Percentiles rank a stretch among this genome's conserved stretches.
These are phyloP conservation scores for Linnemannia hyalina DNA, from an alignment of 192 early-diverging fungal genomes.

Conservation along the genomic window DNA sequence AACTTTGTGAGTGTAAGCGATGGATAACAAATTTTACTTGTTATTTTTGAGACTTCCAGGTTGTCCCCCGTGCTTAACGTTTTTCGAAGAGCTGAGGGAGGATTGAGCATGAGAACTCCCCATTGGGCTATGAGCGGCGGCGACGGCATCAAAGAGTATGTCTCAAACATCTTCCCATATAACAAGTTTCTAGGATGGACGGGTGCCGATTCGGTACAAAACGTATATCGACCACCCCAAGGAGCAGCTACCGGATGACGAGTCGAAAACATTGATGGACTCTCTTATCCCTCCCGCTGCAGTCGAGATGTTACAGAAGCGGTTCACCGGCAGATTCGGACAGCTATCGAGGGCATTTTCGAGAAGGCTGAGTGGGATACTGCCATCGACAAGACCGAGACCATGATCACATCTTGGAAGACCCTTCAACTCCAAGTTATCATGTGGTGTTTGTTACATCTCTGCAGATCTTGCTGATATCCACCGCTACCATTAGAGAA, in stretches of 20 bases:
- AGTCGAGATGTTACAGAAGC: slow-evolving; percentile 2
- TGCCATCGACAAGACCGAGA: too few relatives aligned
- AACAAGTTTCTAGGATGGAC: slow-evolving; percentile 25
- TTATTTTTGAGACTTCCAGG: too few relatives aligned
- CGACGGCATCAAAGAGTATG: slow-evolving; percentile 1
- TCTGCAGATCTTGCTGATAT: too few relatives aligned
- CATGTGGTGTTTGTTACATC: too few relatives aligned
- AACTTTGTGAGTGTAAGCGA: too few relatives aligned
- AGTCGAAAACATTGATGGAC: slow-evolving; percentile 12
- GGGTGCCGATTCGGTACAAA: slow-evolving; percentile 13
- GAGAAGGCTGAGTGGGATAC: too few relatives aligned
- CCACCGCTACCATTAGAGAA: too few relatives aligned
- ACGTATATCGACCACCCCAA: slow-evolving; percentile 10
- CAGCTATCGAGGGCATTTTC: too few relatives aligned
- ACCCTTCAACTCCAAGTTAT: too few relatives aligned
- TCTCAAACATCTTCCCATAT: neutral
- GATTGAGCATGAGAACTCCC: neutral
- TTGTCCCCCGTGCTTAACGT: too few relatives aligned
- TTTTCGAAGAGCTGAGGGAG: neutral
- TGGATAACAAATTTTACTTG: too few relatives aligned
- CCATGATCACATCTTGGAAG: too few relatives aligned
- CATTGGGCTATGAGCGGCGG: neutral
- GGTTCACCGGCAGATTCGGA: slow-evolving; percentile 2
- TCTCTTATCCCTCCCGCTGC: slow-evolving; percentile 7
- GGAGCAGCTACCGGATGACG: slow-evolving; percentile 19